These are phyloP conservation scores for Leccinum subatratum DNA, from an alignment of 1,284 basidiomycete genomes.

Conservation along the genomic window DNA sequence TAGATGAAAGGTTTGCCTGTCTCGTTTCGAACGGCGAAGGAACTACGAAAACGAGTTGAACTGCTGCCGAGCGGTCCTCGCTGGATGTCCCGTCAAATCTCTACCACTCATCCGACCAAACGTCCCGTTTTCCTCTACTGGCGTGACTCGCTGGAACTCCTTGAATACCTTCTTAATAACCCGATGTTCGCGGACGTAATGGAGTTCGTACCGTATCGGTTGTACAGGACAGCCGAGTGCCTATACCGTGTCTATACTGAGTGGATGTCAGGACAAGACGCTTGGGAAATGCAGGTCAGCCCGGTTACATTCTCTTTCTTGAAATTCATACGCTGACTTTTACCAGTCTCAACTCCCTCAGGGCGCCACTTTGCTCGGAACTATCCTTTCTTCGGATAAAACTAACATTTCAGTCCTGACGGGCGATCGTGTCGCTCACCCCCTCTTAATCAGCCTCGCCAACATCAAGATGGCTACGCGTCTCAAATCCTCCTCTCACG, in stretches of 20 bases:
- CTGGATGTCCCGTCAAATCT: background rate
- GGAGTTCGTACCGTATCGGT: background rate
- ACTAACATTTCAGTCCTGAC: background rate
- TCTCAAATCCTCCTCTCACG: background rate
- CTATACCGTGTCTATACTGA: background rate
- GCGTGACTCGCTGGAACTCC: background rate
- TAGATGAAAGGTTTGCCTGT: background rate
- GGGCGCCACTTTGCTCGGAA: background rate
- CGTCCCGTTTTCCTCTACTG: background rate
- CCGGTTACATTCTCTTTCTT: too few species aligned
- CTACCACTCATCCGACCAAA: background rate
- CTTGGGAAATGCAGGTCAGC: background rate
- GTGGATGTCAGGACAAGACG: background rate
- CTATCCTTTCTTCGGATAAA: background rate
- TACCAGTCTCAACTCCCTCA: background rate
- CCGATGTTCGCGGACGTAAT: background rate
- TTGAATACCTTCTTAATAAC: background rate
- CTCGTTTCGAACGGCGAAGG: background rate
- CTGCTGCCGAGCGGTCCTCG: background rate
- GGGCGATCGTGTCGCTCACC: background rate
- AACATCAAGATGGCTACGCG: background rate
- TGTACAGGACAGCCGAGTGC: background rate
- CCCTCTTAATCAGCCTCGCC: background rate
- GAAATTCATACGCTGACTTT: background rate
- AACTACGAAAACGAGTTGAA: background rate